These are phyloP conservation scores for Lasiosphaeria miniovina DNA, from an alignment of 495 filamentous ascomycete genomes.

Conservation along the genomic window DNA sequence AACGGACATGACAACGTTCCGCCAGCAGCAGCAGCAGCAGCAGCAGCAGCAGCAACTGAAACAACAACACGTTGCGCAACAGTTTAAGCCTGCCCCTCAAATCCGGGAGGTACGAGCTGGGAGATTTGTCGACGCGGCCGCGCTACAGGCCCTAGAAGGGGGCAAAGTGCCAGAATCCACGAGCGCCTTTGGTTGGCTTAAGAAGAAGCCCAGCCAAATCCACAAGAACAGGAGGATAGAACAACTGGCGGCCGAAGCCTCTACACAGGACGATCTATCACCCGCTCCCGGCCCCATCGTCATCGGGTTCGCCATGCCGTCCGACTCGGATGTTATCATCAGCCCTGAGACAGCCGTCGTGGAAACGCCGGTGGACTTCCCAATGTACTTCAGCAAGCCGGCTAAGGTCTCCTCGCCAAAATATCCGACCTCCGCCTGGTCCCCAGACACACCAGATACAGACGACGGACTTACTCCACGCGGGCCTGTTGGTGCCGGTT, in stretches of 20 bases:
- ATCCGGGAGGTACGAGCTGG: conserved; percentile 28
- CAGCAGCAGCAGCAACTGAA: conserved; percentile 20
- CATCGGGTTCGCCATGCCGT: conserved; percentile 73
- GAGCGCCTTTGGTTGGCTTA: conserved; percentile 44
- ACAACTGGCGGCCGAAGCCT: conserved; percentile 18
- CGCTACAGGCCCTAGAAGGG: conserved; percentile 50
- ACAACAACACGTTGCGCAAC: conserved; percentile 24
- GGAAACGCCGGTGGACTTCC: conserved; percentile 37
- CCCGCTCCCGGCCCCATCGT: conserved; percentile 72
- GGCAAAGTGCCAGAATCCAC: conserved; percentile 36
- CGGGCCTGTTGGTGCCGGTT: conserved; percentile 27
- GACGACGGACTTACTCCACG: conserved; percentile 17
- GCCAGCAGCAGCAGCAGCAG: conserved; percentile 27
- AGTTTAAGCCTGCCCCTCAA: conserved; percentile 12
- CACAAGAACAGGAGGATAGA: conserved; percentile 28
- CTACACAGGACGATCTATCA: conserved; percentile 56
- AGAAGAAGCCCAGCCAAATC: conserved; percentile 29
- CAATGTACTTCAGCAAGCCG: conserved; percentile 31
- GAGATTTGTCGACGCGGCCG: conserved; percentile 49
- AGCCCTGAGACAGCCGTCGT: conserved; percentile 52
- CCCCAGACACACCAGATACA: conserved; percentile 48
- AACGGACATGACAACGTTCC: conserved; percentile 52
- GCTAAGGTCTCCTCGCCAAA: conserved; percentile 61
- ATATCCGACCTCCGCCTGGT: conserved; percentile 62
- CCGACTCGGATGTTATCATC: conserved; percentile 50